These are phyloP conservation scores for Thelonectria blattea DNA, from an alignment of 2,329 filamentous ascomycete genomes.

Conservation along the genomic window DNA sequence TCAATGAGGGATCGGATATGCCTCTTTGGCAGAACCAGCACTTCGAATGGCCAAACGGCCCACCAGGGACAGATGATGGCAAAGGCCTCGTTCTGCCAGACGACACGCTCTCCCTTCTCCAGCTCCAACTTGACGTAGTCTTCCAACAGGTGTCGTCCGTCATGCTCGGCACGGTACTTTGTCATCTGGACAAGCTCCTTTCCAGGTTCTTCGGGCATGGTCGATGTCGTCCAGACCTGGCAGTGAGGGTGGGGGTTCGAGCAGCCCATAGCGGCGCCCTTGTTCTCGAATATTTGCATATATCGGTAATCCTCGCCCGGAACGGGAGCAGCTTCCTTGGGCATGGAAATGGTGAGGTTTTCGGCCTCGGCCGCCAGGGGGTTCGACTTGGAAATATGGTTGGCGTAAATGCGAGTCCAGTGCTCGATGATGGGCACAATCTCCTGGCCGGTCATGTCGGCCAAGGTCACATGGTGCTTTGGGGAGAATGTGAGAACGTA, in stretches of 20 bases:
- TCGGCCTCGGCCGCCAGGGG: slow-evolving; percentile 58
- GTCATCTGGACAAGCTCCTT: slow-evolving; percentile 79
- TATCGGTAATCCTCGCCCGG: slow-evolving; percentile 84
- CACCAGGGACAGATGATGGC: slow-evolving; percentile 95
- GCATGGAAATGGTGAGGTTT: slow-evolving; percentile 48
- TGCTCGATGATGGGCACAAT: slow-evolving; percentile 85
- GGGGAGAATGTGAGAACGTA: slow-evolving; percentile 96
- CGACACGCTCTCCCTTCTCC: slow-evolving; percentile 80
- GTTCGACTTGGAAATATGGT: slow-evolving; percentile 76
- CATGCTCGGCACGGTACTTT: slow-evolving; percentile 77
- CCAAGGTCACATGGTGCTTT: slow-evolving; percentile 88
- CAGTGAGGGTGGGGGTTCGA: slow-evolving; percentile 98
- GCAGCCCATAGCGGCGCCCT: slow-evolving; percentile 96
- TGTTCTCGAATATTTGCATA: slow-evolving; percentile 99
- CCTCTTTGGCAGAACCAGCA: slow-evolving; percentile 83
- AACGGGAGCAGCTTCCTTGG: slow-evolving; percentile 43
- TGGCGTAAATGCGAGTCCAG: slow-evolving; percentile 89
- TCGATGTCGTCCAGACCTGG: slow-evolving; percentile 94
- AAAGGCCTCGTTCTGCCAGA: slow-evolving; percentile 87
- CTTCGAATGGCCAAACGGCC: slow-evolving; percentile 97
- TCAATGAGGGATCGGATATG: slow-evolving; percentile 88
- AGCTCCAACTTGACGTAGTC: slow-evolving; percentile 88
- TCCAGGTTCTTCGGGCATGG: slow-evolving; percentile 85
- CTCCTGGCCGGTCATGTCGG: slow-evolving; percentile 79
- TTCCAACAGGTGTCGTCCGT: slow-evolving; percentile 76